Evolutionary conservation across 1,284 basidiomycete genomes (phyloP), one percentile per base, ranked within the genome.

Genomic region (Rhodofomes roseus): DNA sequence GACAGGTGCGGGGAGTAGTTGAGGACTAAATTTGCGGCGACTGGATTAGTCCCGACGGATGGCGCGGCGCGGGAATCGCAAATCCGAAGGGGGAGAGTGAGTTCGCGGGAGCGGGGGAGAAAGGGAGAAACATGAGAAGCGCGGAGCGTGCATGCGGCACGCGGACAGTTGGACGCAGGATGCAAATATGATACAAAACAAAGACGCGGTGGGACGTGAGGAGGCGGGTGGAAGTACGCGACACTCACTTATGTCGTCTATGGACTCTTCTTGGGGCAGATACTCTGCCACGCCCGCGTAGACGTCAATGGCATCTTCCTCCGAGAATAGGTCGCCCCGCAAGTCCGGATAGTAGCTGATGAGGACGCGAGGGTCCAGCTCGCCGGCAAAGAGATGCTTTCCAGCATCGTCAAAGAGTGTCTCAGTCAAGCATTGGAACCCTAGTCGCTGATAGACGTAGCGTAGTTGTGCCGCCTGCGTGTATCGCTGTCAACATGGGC

Each of bases 1-100:
- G 84, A 75, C 65, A 95, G 80, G 74, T 93, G 87, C 22, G 92
- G 92, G 53, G 92, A 92, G 73, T 94, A 94, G 72, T 94, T 94
- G 79, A 82, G 83, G 80, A 93, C 91, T 91, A 94, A 77, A 83
- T 93, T 93, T 70, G 79, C 81, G 75, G 83, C 81, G 83, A 94
- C 92, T 94, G 78, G 65, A 81, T 87, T 78, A 88, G 87, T 86
- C 82, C 79, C 80, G 73, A 74, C 72, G 66, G 61, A 67, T 66
- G 63, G 57, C 57, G 65, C 59, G 57, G 62, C 58, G 68, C 62
- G 62, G 61, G 65, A 23, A 52, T 52, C 12, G 50, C 46, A 23
- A 48, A 48, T 48, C 46, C 25, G 46, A 25, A 27, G 50, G 50
- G 31, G 50, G 50, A 67, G 57, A 55, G 60, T 58, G 63, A 62